These are phyloP conservation scores for Daldinia grandis DNA, from an alignment of 495 filamentous ascomycete genomes.

Conservation along the genomic window DNA sequence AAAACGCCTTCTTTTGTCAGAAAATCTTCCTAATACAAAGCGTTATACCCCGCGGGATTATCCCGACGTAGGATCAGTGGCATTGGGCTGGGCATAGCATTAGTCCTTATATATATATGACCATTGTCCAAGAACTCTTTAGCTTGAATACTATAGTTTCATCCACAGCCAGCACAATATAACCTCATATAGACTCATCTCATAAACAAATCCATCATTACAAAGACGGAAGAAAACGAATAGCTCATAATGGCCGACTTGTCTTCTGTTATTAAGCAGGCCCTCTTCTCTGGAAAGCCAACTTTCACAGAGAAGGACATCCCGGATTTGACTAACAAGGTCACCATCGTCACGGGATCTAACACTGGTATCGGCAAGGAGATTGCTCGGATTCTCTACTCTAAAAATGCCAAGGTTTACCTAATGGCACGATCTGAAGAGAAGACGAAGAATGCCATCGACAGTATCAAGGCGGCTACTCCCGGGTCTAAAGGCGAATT, in stretches of 20 bases:
- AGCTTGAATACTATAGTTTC: not conserved
- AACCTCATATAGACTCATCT: not conserved
- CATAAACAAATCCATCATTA: not conserved
- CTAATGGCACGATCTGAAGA: conserved; percentile 57
- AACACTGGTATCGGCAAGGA: conserved; percentile 59
- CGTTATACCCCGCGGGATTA: conserved; percentile 11
- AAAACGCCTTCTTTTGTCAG: not conserved
- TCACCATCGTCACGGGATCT: conserved; percentile 60
- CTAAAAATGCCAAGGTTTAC: conserved; percentile 60
- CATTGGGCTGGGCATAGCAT: not conserved
- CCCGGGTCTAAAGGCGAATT: conserved; percentile 38
- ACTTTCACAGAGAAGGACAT: conserved; percentile 45
- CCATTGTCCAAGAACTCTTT: not conserved
- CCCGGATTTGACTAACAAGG: conserved; percentile 43
- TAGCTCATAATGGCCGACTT: conserved; percentile 16
- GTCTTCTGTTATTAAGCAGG: conserved; percentile 7
- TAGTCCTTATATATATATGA: not conserved
- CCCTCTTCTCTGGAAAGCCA: conserved; percentile 42
- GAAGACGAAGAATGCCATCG: conserved; percentile 44
- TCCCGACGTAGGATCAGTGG: not conserved
- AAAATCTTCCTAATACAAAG: not conserved
- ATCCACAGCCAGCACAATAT: not conserved
- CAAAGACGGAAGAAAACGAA: not conserved
- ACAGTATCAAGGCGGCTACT: conserved; percentile 36
- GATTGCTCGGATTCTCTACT: conserved; percentile 55